Evolutionary conservation across 1,284 basidiomycete species (phyloP), one percentile per base, ranked within the genome.

Genomic region (Trichosporon ovoides): DNA sequence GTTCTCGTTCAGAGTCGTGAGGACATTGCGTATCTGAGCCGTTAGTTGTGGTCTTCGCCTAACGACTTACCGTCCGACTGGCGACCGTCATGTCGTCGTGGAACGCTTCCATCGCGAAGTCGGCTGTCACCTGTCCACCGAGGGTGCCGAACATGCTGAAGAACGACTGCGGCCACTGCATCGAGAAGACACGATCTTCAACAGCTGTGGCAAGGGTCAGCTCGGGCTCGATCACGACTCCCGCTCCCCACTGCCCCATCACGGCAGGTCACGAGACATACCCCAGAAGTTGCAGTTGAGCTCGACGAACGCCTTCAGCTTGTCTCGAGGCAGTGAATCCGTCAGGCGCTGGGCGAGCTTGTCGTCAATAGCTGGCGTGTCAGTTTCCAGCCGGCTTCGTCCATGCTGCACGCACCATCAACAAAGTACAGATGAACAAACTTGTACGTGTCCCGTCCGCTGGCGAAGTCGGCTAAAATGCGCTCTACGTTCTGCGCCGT

Each of bases 351-450:
- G 81, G 59, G 94, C 87, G 18, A 95, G 80, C 14, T 80, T 74
- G 66, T 96, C 92, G 38, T 74, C 70, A 53, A 78, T 72, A 11
- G 70, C 76, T 78, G 52, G 13, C 38, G 12, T 31, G 38, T 58
- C 28, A 63, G 60, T 11, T 19, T 13, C 6, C 14, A 11, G 16
- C 5, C 16, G 2, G 36, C 12, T 13, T 3, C 11, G 1, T 18
- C 9, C 1, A 33, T 38, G 24, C 33, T 18, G 18, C 34, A 78
- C 84, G 67, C 67, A 90, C 94, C 87, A 74, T 98, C 96, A 55
- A 95, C 82, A 76, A 98, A 98, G 82, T 96, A 97, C 58, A 98
- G 76, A 76, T 98, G 91, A 0, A 89, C 96, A 0, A 82, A 88
- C 24, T 87, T 86, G 74, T 98, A 98, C 70, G 89, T 89, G 60